Evolutionary conservation across 495 filamentous ascomycete species (phyloP), one percentile per base, ranked within the genome.

Genomic region (Aspergillus campestris): DNA sequence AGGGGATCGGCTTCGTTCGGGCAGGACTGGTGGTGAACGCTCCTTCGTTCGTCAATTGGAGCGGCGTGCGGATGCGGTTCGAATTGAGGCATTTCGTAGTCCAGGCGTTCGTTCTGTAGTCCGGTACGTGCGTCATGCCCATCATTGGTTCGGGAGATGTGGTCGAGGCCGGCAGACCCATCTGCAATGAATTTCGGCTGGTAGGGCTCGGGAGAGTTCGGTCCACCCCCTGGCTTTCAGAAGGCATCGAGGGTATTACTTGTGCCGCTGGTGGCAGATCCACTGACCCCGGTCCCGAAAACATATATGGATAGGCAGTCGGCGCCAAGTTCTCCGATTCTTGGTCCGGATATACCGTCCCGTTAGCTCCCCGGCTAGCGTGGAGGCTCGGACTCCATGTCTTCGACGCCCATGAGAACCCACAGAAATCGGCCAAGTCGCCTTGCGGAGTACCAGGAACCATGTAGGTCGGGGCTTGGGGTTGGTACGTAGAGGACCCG

Each of bases 201-300:
- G 58, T 59, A 39, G 67, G 65, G 29, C 53, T 67, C 10, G 70
- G 71, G 11, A 72, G 54, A 9, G 53, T 71, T 29, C 71, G 59
- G 42, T 66, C 62, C 38, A 50, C 34, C 3, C 54, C 58, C 33
- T 60, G 49, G 6, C 31, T 33, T 2, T 67, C 57, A 8, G 55
- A 37, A 1, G 59, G 50, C 8, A 62, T 42, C 6, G 58, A 49
- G 35, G 36, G 44, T 40, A 63, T 50, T 7, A 53, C 46, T 7
- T 59, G 47, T 13, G 51, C 36, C 5, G 49, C 36, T 24, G 52
- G 50, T 7, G 61, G 31, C 5, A 50, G 41, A 10, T 65, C 64
- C 9, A 34, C 42, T 28, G 58, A 41, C 14, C 41, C 54, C 3
- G 56, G 65, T 39, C 53, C 56, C 3, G 63, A 44, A 14, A 65